phyloP scores from a whole-genome alignment of 2,329 filamentous ascomycete species.

The Colletotrichum sp. region DNA sequence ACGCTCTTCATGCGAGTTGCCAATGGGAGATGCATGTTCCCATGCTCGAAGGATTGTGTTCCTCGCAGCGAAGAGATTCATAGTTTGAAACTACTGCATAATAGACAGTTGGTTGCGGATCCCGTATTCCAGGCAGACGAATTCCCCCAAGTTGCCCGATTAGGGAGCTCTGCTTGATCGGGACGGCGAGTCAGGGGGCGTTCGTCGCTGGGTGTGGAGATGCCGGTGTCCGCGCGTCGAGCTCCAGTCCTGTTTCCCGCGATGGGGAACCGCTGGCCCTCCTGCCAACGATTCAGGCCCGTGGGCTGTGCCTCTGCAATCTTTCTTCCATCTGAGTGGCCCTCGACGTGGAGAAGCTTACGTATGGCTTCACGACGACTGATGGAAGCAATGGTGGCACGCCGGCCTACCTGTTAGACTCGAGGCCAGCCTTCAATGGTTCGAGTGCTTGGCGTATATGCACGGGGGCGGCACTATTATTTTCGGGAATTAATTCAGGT shows the following conservation, averaged over 20 bases:
- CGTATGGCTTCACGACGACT: background rate
- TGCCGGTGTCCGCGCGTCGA: background rate
- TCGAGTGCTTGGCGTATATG: background rate
- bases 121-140: background rate
- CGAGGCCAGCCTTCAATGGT: background rate
- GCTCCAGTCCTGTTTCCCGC: background rate
- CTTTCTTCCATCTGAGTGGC: background rate
- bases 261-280: background rate
- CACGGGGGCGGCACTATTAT: background rate
- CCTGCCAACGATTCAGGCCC: background rate
- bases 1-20: background rate
- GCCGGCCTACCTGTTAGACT: background rate
- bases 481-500: background rate
- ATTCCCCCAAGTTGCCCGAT: background rate
- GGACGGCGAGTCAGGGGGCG: background rate
- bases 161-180: background rate
- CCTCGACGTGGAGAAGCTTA: background rate
- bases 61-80: background rate
- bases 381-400: background rate
- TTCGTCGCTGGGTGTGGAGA: background rate
- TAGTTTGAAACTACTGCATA: background rate
- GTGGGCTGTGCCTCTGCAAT: background rate
- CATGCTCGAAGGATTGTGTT: background rate
- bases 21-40: background rate
- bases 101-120: background rate